Conservation (phyloP, 345 rosid species). For the Citrus trifoliata region DNA sequence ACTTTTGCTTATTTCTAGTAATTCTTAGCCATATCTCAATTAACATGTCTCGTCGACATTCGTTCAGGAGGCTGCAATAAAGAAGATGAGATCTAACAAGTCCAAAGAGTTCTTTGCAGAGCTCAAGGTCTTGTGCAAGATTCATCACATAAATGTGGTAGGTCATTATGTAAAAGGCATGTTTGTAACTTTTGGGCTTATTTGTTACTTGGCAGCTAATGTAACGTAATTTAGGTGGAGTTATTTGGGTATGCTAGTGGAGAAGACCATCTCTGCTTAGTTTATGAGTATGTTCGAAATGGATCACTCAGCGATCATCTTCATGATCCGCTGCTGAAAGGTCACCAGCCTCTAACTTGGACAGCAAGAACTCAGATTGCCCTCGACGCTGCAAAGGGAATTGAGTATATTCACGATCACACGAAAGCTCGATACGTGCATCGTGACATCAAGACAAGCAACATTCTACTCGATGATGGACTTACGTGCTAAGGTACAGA, state of each 20-base stretch:
- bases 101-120: conserved; percentile 67
- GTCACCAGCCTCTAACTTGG: conserved; percentile 61
- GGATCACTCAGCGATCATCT: conserved; percentile 65
- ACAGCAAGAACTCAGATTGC: conserved; percentile 64
- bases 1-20: background rate
- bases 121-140: conserved; percentile 63
- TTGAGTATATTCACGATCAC: conserved; percentile 71
- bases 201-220: background rate
- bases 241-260: conserved; percentile 59
- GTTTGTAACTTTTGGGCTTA: too few species aligned
- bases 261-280: conserved; percentile 65
- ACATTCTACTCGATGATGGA: conserved; percentile 55
- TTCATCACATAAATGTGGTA: conserved; percentile 71
- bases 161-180: conserved; percentile 1
- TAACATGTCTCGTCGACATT: too few species aligned
- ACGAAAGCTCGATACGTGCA: conserved; percentile 63
- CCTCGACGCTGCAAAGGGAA: conserved; percentile 58
- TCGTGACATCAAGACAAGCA: conserved; percentile 60
- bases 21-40: too few species aligned
- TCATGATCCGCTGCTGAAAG: conserved; percentile 56
- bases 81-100: conserved; percentile 71
- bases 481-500: conserved; percentile 63
- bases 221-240: conserved; percentile 42
- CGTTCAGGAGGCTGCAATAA: conserved; percentile 58
- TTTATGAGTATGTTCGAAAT: conserved; percentile 49